Percentiles rank a stretch among this genome's conserved stretches.
Evolutionary conservation across 2,329 filamentous ascomycete species (phyloP).

Genomic region (Alternaria ethzedia): DNA sequence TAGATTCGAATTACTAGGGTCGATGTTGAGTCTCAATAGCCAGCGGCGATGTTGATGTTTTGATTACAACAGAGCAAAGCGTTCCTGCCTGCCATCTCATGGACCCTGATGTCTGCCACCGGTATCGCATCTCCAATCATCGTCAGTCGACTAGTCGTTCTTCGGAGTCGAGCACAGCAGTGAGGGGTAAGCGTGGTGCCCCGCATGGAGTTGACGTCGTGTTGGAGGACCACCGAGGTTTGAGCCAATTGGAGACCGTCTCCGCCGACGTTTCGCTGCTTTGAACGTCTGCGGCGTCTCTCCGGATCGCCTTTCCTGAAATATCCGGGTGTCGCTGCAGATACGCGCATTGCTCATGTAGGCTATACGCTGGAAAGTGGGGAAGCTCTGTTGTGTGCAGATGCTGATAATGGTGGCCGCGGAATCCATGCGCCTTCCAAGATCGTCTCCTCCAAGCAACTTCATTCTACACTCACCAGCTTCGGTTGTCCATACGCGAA

Average conservation of each 20-base stretch:
- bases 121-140: constrained; percentile 10
- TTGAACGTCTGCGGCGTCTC: not conserved
- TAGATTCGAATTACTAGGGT: not conserved
- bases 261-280: constrained; percentile 3
- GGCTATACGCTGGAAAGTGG: constrained; percentile 22
- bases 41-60: constrained; percentile 6
- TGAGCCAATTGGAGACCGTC: constrained; percentile 14
- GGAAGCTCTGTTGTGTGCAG: constrained; percentile 11
- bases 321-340: constrained; percentile 6
- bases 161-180: constrained; percentile 3
- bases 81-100: not conserved
- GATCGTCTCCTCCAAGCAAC: not conserved
- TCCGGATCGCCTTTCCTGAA: constrained; percentile 2
- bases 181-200: constrained; percentile 24
- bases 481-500: no score
- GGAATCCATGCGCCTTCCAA: not conserved
- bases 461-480: not conserved
- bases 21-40: not conserved
- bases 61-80: not conserved
- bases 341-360: constrained; percentile 9
- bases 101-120: not conserved
- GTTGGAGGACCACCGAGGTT: constrained; percentile 17
- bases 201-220: constrained; percentile 17
- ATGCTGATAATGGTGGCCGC: not conserved
- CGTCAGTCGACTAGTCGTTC: not conserved